phyloP scores from a whole-genome alignment of 768 basidiomycete species.

The Pleurotus citrinopileatus region DNA sequence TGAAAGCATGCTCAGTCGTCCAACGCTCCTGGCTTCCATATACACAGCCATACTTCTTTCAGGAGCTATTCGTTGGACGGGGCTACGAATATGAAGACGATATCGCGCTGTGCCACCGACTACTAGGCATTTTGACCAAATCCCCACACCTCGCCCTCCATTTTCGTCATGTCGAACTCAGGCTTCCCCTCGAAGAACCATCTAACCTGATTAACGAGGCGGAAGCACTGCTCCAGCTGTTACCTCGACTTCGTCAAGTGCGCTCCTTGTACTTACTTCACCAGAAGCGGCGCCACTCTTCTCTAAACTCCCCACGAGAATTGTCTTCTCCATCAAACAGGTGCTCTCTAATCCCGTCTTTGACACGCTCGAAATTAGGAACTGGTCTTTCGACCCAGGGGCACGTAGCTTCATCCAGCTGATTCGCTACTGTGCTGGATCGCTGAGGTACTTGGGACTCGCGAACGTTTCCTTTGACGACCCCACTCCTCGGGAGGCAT shows the following conservation, averaged over 20 bases:
- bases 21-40: too few relatives aligned
- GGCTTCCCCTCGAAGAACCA: neutral
- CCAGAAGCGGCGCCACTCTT: neutral
- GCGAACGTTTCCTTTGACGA: too few relatives aligned
- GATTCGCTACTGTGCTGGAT: neutral
- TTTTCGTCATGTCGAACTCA: neutral
- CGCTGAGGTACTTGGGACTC: neutral
- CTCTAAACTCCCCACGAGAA: neutral
- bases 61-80: too few relatives aligned
- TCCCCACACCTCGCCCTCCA: neutral
- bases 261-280: neutral
- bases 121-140: neutral
- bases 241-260: neutral
- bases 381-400: neutral
- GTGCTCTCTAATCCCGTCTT: neutral
- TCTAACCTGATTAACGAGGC: neutral
- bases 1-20: too few relatives aligned
- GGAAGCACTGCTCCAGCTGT: neutral
- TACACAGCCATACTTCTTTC: too few relatives aligned
- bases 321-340: neutral
- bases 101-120: neutral
- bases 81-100: too few relatives aligned
- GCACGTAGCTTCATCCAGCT: neutral
- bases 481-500: neutral
- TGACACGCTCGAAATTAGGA: neutral